Percentiles rank a stretch among this genome's conserved stretches.
phyloP scores from a whole-genome alignment of 1,284 basidiomycete genomes.

The Waitea zeae region DNA sequence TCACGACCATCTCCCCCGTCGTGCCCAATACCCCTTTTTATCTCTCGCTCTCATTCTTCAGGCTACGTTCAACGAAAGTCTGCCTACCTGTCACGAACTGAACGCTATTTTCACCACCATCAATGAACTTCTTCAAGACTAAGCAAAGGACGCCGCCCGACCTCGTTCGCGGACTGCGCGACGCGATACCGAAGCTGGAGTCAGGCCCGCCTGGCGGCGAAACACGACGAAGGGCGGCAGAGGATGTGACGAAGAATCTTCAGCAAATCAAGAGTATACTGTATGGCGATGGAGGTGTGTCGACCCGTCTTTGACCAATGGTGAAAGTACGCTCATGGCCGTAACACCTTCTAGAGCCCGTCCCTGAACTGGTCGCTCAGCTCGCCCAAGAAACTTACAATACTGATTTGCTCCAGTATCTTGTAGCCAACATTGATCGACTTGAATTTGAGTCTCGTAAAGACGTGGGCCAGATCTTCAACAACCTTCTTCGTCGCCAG shows the following conservation, averaged over 20 bases:
- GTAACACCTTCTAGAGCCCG: constrained; percentile 35
- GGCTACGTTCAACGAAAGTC: too few relatives aligned
- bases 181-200: constrained; percentile 67
- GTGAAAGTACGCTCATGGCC: constrained; percentile 2
- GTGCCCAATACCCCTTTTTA: too few relatives aligned
- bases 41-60: too few relatives aligned
- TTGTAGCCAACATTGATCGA: constrained; percentile 69
- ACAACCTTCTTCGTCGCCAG: constrained; percentile 84
- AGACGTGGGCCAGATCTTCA: constrained; percentile 93
- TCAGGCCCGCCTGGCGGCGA: constrained; percentile 57
- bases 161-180: constrained; percentile 63
- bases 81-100: too few relatives aligned
- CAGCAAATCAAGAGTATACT: constrained; percentile 80
- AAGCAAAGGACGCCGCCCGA: constrained; percentile 77
- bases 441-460: constrained; percentile 97
- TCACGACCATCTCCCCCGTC: too few relatives aligned
- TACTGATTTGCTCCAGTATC: constrained; percentile 70
- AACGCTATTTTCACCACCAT: too few relatives aligned
- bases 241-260: constrained; percentile 80
- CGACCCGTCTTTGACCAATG: constrained; percentile 4
- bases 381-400: constrained; percentile 93
- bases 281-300: constrained; percentile 71
- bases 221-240: constrained; percentile 65
- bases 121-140: constrained; percentile 97
- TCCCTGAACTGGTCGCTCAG: constrained; percentile 79